Evolutionary conservation across 2,329 filamentous ascomycete species (phyloP).

Genomic region (Myriangium duriaei): DNA sequence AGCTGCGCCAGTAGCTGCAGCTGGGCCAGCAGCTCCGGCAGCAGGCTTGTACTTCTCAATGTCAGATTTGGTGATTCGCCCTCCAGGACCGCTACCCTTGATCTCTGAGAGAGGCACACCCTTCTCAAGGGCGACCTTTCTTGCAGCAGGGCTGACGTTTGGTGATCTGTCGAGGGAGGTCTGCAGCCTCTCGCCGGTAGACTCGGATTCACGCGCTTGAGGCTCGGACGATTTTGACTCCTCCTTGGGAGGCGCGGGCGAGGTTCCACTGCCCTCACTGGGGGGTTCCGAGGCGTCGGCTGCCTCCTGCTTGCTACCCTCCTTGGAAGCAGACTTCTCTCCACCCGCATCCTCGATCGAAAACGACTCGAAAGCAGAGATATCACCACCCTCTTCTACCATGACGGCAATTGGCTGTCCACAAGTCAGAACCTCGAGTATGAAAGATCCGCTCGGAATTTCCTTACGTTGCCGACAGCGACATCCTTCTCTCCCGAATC

Average conservation of each 20-base stretch:
- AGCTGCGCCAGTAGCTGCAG: slow-evolving; percentile 43
- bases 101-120: slow-evolving; percentile 63
- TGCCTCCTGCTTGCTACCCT: slow-evolving; percentile 52
- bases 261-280: slow-evolving; percentile 44
- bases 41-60: slow-evolving; percentile 70
- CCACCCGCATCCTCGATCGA: slow-evolving; percentile 82
- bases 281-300: slow-evolving; percentile 49
- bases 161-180: slow-evolving; percentile 72
- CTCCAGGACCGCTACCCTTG: slow-evolving; percentile 77
- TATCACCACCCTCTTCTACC: slow-evolving; percentile 80
- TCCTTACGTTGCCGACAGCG: slow-evolving; percentile 80
- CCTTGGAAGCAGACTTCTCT: slow-evolving; percentile 52
- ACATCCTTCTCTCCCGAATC: slow-evolving; percentile 90
- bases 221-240: slow-evolving; percentile 35
- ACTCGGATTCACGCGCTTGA: slow-evolving; percentile 56
- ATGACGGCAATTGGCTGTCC: slow-evolving; percentile 84
- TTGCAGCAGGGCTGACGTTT: slow-evolving; percentile 57
- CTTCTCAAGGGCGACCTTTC: slow-evolving; percentile 74
- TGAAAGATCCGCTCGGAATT: slow-evolving; percentile 1
- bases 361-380: slow-evolving; percentile 81
- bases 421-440: slow-evolving; percentile 13
- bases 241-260: slow-evolving; percentile 41
- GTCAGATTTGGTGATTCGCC: slow-evolving; percentile 82
- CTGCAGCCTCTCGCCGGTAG: slow-evolving; percentile 66
- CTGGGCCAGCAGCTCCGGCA: slow-evolving; percentile 28